Evolutionary conservation across 2,329 filamentous ascomycete genomes (phyloP).

Genomic region (Fusarium sp.): DNA sequence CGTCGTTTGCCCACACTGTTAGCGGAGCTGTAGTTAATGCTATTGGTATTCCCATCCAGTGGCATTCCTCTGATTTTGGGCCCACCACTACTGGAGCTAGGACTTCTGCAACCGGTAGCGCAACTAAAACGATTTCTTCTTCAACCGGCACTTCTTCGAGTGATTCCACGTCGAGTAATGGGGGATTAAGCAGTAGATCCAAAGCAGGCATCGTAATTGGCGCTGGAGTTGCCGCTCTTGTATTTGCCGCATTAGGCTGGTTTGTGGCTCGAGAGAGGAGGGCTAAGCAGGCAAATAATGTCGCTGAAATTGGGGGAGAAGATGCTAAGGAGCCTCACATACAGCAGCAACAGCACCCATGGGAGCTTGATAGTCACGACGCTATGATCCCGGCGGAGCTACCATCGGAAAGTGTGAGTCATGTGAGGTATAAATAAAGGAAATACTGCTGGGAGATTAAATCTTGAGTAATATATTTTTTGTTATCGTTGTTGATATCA

Average conservation of each 20-base stretch:
- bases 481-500: too few relatives aligned
- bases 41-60: constrained; percentile 16
- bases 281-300: neutral
- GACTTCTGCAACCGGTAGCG: neutral
- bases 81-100: neutral
- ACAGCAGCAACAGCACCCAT: neutral
- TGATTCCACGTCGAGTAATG: neutral
- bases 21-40: constrained; percentile 1
- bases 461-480: neutral
- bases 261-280: constrained; percentile 12
- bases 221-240: neutral
- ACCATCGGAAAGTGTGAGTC: neutral
- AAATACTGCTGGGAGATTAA: neutral
- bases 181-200: neutral
- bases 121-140: neutral
- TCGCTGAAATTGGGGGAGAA: neutral
- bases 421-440: neutral
- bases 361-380: constrained; percentile 3
- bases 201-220: constrained; percentile 4
- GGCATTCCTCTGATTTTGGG: constrained; percentile 10
- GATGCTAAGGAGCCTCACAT: neutral
- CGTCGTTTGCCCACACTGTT: too few relatives aligned
- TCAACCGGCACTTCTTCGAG: neutral
- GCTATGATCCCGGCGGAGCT: neutral
- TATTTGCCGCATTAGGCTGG: neutral